phyloP scores from a whole-genome alignment of 2,329 filamentous ascomycete genomes.

The Aureobasidium sp. region DNA sequence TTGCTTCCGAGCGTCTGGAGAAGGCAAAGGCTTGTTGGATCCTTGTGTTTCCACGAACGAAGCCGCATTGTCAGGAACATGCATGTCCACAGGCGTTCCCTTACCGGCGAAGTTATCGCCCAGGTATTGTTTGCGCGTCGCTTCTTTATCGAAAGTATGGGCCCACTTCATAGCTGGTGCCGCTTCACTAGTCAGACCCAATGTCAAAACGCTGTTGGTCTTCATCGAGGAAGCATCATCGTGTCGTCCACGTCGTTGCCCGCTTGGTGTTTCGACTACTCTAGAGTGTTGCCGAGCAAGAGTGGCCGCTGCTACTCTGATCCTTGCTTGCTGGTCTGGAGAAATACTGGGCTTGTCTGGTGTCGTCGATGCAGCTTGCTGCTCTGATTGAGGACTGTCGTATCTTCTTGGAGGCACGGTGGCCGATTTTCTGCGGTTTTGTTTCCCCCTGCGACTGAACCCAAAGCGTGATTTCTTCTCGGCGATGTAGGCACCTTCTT shows the following conservation, averaged over 20 bases:
- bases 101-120: constrained; percentile 63
- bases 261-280: constrained; percentile 32
- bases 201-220: constrained; percentile 81
- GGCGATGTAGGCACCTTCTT: constrained; percentile 79
- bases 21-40: not conserved
- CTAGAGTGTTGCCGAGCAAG: constrained; percentile 63
- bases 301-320: constrained; percentile 81
- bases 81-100: constrained; percentile 41
- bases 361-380: constrained; percentile 39
- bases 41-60: constrained; percentile 9
- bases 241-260: constrained; percentile 47
- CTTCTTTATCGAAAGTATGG: constrained; percentile 84
- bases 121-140: constrained; percentile 78
- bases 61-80: constrained; percentile 12
- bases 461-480: constrained; percentile 95
- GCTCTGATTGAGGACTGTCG: constrained; percentile 26
- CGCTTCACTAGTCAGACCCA: constrained; percentile 82
- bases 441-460: constrained; percentile 62
- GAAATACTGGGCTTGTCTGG: constrained; percentile 77
- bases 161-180: constrained; percentile 97
- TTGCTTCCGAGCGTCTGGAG: not conserved
- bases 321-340: constrained; percentile 84
- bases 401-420: constrained; percentile 17
- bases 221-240: constrained; percentile 53
- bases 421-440: constrained; percentile 61